These are phyloP conservation scores for Vanrija humicola DNA, from an alignment of 1,284 basidiomycete genomes.

Conservation along the genomic window DNA sequence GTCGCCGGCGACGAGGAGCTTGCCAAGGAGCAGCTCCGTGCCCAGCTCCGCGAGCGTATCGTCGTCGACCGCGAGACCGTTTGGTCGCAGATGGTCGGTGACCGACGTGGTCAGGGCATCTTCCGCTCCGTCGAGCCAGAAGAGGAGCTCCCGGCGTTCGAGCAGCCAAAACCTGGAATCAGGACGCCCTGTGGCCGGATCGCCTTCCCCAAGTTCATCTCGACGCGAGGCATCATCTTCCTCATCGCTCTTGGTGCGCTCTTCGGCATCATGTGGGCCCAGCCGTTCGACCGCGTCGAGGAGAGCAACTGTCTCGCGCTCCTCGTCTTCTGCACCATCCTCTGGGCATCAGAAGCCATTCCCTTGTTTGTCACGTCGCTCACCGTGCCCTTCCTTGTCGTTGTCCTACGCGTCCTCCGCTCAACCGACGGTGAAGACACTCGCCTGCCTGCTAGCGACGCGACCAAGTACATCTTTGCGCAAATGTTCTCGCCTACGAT, in stretches of 20 bases:
- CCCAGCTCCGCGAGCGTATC: conserved; percentile 80
- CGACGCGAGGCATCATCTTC: conserved; percentile 60
- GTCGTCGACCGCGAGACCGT: conserved; percentile 58
- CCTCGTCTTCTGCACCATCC: conserved; percentile 81
- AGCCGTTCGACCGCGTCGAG: conserved; percentile 63
- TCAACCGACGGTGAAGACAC: conserved; percentile 57
- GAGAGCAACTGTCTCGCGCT: conserved; percentile 91
- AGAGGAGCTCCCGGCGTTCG: conserved; percentile 55
- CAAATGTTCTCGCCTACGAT: conserved; percentile 65
- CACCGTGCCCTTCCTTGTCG: conserved; percentile 82
- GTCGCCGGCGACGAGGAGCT: conserved; percentile 66
- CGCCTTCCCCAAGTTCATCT: conserved; percentile 55
- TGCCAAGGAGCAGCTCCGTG: conserved; percentile 76
- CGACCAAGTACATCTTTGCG: conserved; percentile 72
- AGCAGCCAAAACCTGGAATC: conserved; percentile 50
- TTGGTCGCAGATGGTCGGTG: conserved; percentile 91
- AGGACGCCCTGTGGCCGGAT: conserved; percentile 62
- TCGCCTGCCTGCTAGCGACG: conserved; percentile 63
- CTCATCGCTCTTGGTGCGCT: conserved; percentile 60
- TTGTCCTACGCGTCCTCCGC: conserved; percentile 78
- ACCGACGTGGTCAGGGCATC: conserved; percentile 60
- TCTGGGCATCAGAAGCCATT: conserved; percentile 98
- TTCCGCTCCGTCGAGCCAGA: conserved; percentile 59
- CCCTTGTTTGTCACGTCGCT: conserved; percentile 95
- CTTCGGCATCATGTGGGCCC: conserved; percentile 58